Base-by-base conservation (phyloP, 768 basidiomycete genomes). In the Astraeus odoratus region DNA sequence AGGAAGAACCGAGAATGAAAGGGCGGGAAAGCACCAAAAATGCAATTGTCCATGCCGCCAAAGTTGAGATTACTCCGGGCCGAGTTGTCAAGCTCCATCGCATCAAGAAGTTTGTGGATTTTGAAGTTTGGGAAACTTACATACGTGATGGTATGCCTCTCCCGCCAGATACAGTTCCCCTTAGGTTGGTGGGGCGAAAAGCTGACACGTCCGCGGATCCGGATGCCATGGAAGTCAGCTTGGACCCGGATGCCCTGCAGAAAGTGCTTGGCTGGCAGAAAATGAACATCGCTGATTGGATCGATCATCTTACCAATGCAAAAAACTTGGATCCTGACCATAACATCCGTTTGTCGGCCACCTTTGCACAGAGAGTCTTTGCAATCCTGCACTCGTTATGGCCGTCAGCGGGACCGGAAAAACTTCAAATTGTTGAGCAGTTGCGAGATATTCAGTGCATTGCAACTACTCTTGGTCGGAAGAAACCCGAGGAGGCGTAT, bases 111-210 rank as follows among this genome's bases (percentile, higher is more conserved):
- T 86, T 81, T 64, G 66, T 89, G 46, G 84, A 86, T 57, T 70
- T 75, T 0, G 73, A 73, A 46, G 68, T 67, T 7, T 70, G 74
- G 15, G 67, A 68, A n/a, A 67, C 69, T 8, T 66, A 70, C 15
- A 78, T 90, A 12, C 82, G 86, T 3, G 47, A 65, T 2, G 85
- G 88, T 46, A 78, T 85, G 12, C 90, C 91, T 5, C 67, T 92
- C 8, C 93, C 92, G 4, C 63, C 67, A 1, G 71, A 85, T 51
- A 78, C 87, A 2, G 70, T 97, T 0, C 87, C 88, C 1, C 65
- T 81, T 41, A 67, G 63, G 8, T 63, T 93, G 40, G 80, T 82
- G 50, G 77, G n/a, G n/a, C n/a, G n/a, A n/a, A n/a, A n/a, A n/a
- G n/a, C n/a, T n/a, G n/a, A n/a, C n/a, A n/a, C n/a, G n/a, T n/a